phyloP scores from a whole-genome alignment of 208 protist species.

The Acanthamoeba culbertsoni region DNA sequence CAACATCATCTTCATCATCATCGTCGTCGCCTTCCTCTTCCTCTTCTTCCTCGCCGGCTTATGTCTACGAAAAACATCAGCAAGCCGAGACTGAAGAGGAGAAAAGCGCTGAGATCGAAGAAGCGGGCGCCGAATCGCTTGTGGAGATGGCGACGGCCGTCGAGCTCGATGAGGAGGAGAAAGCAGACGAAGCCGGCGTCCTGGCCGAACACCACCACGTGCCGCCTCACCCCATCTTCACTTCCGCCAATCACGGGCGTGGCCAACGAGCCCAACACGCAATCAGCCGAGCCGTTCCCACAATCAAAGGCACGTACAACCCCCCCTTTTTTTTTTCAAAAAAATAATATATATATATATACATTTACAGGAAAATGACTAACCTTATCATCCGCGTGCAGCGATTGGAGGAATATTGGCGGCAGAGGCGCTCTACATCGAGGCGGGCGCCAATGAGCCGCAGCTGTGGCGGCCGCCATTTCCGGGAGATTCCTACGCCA shows the following conservation, averaged over 20 bases:
- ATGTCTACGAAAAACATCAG: no score
- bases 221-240: not conserved
- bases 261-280: not conserved
- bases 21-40: no score
- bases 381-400: not conserved
- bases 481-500: not conserved
- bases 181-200: not conserved
- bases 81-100: no score
- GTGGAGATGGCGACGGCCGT: not conserved
- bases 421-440: not conserved
- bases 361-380: not conserved
- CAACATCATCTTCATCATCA: not conserved
- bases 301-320: not conserved
- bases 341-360: no score
- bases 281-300: not conserved
- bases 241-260: not conserved
- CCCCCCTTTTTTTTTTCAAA: not conserved
- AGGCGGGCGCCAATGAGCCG: not conserved
- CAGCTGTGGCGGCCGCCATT: constrained; percentile 38
- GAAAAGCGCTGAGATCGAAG: not conserved
- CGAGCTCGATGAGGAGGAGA: not conserved
- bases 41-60: no score
- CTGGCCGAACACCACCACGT: constrained; percentile 17
- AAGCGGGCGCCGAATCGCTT: not conserved
- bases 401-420: not conserved